phyloP scores from a whole-genome alignment of 805 yeast genomes.

The Sungouiozyma intestinalis region DNA sequence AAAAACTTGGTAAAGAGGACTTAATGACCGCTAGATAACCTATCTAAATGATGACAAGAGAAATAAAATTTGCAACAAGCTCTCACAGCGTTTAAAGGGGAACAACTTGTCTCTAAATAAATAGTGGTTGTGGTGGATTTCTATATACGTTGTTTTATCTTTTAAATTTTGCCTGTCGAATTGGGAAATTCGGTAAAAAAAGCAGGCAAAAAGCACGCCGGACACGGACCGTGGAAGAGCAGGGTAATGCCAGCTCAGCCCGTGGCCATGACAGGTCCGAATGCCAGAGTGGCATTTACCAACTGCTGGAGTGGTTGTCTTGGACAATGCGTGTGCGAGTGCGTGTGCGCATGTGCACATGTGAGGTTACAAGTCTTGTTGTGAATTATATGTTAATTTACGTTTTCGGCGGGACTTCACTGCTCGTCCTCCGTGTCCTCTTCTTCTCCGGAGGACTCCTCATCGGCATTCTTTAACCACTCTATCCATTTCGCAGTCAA shows the following conservation, averaged over 20 bases:
- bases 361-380: neutral
- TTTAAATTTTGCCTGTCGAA: neutral
- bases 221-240: too few species aligned
- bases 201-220: neutral
- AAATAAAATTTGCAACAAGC: too few species aligned
- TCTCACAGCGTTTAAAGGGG: too few species aligned
- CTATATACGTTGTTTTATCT: neutral
- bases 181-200: neutral
- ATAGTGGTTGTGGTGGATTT: neutral
- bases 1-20: too few species aligned
- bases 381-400: too few species aligned
- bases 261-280: too few species aligned
- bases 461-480: slow-evolving; percentile 78
- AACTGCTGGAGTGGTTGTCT: too few species aligned
- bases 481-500: slow-evolving; percentile 67
- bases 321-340: neutral
- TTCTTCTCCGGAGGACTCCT: slow-evolving; percentile 47
- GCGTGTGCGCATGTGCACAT: neutral
- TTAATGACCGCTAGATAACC: too few species aligned
- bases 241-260: too few species aligned
- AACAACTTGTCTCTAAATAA: neutral
- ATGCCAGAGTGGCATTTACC: too few species aligned
- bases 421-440: slow-evolving; percentile 29
- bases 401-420: too few species aligned
- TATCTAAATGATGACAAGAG: too few species aligned